phyloP scores from a whole-genome alignment of 768 basidiomycete species.

The Mycena haematopus region DNA sequence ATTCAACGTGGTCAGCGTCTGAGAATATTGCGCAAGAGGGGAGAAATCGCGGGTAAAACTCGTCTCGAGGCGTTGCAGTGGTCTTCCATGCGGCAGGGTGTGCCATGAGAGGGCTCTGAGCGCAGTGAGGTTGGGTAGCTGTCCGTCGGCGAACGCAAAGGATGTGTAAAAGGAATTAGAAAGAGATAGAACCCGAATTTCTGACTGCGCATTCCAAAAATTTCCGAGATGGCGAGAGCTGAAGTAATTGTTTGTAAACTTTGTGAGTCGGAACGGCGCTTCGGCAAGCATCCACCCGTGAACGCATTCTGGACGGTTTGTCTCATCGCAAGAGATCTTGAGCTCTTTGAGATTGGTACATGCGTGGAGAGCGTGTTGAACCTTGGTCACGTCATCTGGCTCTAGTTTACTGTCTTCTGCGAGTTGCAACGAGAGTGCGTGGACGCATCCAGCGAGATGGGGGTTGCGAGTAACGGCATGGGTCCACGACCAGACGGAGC shows the following conservation, averaged over 20 bases:
- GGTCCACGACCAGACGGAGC: not conserved
- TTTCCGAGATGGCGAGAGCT: constrained; percentile 1
- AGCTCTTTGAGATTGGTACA: constrained; percentile 18
- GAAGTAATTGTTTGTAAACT: not conserved
- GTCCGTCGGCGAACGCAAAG: not conserved
- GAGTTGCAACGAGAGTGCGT: not conserved
- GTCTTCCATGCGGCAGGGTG: not conserved
- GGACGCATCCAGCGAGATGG: constrained; percentile 12
- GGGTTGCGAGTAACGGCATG: constrained; percentile 1
- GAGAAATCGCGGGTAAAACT: not conserved
- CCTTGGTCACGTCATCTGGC: not conserved
- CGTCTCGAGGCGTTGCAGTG: constrained; percentile 3
- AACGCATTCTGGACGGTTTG: too few relatives aligned
- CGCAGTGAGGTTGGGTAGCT: constrained; percentile 5
- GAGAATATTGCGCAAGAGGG: not conserved
- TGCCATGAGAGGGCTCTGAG: not conserved
- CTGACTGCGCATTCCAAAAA: constrained; percentile 8
- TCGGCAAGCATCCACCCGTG: constrained; percentile 10
- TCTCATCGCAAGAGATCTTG: not conserved
- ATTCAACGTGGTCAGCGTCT: constrained; percentile 9
- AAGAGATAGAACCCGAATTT: constrained; percentile 6
- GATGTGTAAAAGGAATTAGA: not conserved
- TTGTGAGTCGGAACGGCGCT: constrained; percentile 1
- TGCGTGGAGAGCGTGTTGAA: not conserved
- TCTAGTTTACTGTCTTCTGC: not conserved